Percentiles rank a stretch among this genome's conserved stretches.
Conservation (phyloP, 176 grass and related monocot genomes). For the Hsuehochloa calcarea region DNA sequence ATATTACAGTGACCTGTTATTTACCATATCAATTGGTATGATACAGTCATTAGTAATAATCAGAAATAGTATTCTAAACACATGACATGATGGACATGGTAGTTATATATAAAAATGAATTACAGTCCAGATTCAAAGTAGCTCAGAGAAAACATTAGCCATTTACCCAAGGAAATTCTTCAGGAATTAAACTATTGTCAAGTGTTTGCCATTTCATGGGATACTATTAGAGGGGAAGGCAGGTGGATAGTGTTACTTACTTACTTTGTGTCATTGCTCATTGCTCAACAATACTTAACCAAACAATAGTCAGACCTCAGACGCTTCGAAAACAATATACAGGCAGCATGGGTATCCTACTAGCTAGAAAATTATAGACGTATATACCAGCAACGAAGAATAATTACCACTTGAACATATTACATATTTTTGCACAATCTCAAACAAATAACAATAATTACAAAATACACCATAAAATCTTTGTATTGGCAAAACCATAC, state of each 20-base stretch:
- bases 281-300: background rate
- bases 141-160: background rate
- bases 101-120: background rate
- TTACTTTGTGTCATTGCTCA: background rate
- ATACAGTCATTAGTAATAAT: background rate
- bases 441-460: background rate
- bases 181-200: background rate
- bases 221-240: background rate
- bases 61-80: background rate
- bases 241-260: background rate
- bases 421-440: background rate
- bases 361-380: slow-evolving; percentile 4
- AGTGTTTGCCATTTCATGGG: background rate
- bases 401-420: background rate
- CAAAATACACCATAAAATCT: background rate
- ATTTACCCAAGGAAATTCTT: slow-evolving; percentile 15
- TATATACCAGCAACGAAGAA: background rate
- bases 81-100: background rate
- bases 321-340: background rate
- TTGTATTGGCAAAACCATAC: background rate
- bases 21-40: slow-evolving; percentile 25
- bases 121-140: background rate
- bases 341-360: background rate
- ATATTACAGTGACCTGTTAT: background rate
- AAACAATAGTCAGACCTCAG: background rate